Percentiles rank a stretch among this genome's conserved stretches.
Evolutionary conservation across 176 grass and related monocot species (phyloP).

Genomic region (Miscanthus lutarioriparius): DNA sequence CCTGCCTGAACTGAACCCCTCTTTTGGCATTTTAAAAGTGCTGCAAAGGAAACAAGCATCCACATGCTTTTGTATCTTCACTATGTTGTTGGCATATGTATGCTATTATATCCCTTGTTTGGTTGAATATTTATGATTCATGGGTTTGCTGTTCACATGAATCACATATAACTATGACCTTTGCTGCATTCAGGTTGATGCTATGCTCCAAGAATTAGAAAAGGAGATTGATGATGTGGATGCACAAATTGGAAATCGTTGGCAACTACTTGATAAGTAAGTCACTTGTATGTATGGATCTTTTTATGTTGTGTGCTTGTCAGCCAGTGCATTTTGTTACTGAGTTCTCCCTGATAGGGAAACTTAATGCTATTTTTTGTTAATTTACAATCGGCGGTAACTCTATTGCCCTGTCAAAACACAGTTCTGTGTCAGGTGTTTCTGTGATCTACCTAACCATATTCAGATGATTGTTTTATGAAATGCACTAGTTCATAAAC

Average conservation of each 20-base stretch:
- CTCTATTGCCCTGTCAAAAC: background rate
- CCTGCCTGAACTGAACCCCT: background rate
- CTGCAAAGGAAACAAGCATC: background rate
- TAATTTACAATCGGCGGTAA: background rate
- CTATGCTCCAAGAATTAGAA: conserved; percentile 89
- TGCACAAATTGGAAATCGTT: conserved; percentile 91
- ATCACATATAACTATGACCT: conserved; percentile 3
- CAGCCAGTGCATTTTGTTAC: conserved; percentile 10
- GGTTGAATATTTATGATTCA: conserved; percentile 18
- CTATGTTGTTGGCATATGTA: background rate
- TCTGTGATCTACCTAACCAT: conserved; percentile 27
- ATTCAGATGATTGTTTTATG: conserved; percentile 17
- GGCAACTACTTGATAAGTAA: conserved; percentile 97
- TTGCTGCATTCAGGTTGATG: conserved; percentile 79
- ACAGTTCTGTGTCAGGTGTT: background rate
- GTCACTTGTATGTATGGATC: conserved; percentile 7
- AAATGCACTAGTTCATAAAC: background rate
- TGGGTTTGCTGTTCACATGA: conserved; percentile 6
- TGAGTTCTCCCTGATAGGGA: background rate
- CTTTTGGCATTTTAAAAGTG: background rate
- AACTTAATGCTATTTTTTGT: background rate
- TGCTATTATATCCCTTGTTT: background rate
- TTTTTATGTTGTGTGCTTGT: conserved; percentile 26
- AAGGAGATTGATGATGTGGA: conserved; percentile 99
- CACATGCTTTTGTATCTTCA: background rate